Evolutionary conservation across 2,329 filamentous ascomycete genomes (phyloP), one percentile per base, ranked within the genome.

Genomic region (Neopestalotiopsis rosae): DNA sequence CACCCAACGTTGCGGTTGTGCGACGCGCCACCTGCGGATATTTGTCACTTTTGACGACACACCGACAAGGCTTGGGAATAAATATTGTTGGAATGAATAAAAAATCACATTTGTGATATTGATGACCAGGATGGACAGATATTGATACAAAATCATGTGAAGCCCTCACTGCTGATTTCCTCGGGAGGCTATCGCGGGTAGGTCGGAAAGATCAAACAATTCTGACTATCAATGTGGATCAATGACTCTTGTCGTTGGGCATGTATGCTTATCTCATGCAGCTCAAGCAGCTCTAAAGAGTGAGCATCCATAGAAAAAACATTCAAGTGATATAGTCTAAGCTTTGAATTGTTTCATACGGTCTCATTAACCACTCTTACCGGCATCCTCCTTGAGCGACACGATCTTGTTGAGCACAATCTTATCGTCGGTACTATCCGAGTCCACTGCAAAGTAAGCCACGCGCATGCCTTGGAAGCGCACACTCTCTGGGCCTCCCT

Each of bases 341-440:
- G n/a, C 34, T 30, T 34, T 52, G 45, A 45, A n/a, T n/a, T 52
- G n/a, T 52, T 52, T 52, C 45, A 52, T 52, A n/a, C n/a, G 14
- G n/a, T 52, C 9, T 34, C 34, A 12, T 20, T 28, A 61, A 12
- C 32, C 68, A 40, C 74, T 82, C 86, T 94, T 94, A 68, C 90
- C 90, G n/a, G 88, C 83, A 77, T 97, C 94, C 81, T 97, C 95
- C 84, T 97, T 97, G 76, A 98, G 81, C 62, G 92, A 93, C 28
- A 98, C 95, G 76, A 98, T 98, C 65, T 94, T 88, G 83, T 98
- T 98, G 38, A 98, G 83, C 62, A 98, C 89, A 72, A 97, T 85
- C 79, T 91, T 93, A n/a, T 94, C 92, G 40, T 89, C 88, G 0
- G 89, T 92, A 69, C 90, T 93, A 75, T 97, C 94, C 64, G 87